Evolutionary conservation across 2,329 filamentous ascomycete species (phyloP).

Genomic region (Rugonectria rugulosa): DNA sequence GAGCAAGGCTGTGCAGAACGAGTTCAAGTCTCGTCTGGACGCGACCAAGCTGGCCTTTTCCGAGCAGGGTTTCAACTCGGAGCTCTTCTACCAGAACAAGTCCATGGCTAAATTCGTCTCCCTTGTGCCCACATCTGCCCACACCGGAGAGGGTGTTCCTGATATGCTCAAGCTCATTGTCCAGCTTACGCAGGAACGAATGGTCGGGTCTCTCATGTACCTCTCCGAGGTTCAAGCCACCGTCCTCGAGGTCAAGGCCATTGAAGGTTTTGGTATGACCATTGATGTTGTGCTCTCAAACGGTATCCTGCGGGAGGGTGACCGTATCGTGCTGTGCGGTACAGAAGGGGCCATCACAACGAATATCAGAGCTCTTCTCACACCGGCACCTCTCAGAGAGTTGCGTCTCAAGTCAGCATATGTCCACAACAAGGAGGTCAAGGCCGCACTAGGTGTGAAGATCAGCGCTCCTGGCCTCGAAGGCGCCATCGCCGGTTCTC

Average conservation of each 20-base stretch:
- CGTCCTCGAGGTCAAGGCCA: conserved; percentile 98
- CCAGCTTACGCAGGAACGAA: conserved; percentile 92
- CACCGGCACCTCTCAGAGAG: conserved; percentile 91
- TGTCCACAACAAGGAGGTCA: conserved; percentile 99
- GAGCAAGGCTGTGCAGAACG: conserved; percentile 90
- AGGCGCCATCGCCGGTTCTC: conserved; percentile 93
- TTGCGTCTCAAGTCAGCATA: conserved; percentile 94
- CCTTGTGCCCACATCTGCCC: conserved; percentile 95
- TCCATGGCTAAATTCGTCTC: conserved; percentile 94
- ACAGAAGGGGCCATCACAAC: conserved; percentile 96
- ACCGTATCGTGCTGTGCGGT: conserved; percentile 93
- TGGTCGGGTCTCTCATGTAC: conserved; percentile 98
- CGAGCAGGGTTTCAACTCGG: conserved; percentile 97
- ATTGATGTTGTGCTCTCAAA: conserved; percentile 98
- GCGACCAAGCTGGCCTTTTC: conserved; percentile 93
- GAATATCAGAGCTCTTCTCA: conserved; percentile 92
- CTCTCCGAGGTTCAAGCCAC: conserved; percentile 97
- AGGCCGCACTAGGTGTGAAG: conserved; percentile 98
- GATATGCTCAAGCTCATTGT: conserved; percentile 98
- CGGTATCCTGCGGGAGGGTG: conserved; percentile 91
- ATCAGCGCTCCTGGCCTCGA: conserved; percentile 96
- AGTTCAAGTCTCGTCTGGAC: conserved; percentile 89
- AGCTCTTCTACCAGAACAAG: conserved; percentile 98
- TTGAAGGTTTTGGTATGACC: conserved; percentile 97
- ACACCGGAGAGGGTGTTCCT: conserved; percentile 98